A percentile compares a stretch with the other conserved stretches of the same genome.
Evolutionary conservation across 2,329 filamentous ascomycete genomes (phyloP).

Genomic region (Sporothrix pallida): DNA sequence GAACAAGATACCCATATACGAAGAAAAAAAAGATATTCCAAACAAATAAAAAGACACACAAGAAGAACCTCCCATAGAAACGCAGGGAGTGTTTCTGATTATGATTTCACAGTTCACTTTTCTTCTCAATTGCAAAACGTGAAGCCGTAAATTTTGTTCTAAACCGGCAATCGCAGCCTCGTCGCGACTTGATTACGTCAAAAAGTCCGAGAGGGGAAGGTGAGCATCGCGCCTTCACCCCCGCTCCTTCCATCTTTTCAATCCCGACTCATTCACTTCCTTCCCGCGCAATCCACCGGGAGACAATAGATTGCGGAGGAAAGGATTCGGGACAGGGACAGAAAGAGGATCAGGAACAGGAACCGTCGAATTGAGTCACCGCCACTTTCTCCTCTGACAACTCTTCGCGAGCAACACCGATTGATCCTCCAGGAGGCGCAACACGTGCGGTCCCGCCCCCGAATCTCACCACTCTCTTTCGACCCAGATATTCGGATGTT

Average conservation of each 20-base stretch:
- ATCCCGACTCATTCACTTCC: background rate
- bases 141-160: no score
- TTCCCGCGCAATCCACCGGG: background rate
- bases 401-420: background rate
- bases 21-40: background rate
- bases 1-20: conserved; percentile 19
- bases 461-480: background rate
- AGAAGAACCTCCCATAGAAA: background rate
- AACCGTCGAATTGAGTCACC: background rate
- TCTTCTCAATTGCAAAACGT: background rate
- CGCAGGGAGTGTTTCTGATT: background rate
- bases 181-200: background rate
- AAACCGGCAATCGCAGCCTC: background rate
- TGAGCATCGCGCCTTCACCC: background rate
- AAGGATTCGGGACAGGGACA: background rate
- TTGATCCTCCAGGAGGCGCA: background rate
- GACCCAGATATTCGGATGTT: background rate
- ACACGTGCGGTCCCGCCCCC: background rate
- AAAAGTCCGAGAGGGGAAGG: conserved; percentile 5
- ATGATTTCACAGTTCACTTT: background rate
- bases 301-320: conserved; percentile 1
- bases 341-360: background rate
- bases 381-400: background rate
- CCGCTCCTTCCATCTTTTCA: background rate
- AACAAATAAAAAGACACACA: conserved; percentile 3